Evolutionary conservation across 257 asterid species (phyloP).

Genomic region (Mitragyna speciosa): DNA sequence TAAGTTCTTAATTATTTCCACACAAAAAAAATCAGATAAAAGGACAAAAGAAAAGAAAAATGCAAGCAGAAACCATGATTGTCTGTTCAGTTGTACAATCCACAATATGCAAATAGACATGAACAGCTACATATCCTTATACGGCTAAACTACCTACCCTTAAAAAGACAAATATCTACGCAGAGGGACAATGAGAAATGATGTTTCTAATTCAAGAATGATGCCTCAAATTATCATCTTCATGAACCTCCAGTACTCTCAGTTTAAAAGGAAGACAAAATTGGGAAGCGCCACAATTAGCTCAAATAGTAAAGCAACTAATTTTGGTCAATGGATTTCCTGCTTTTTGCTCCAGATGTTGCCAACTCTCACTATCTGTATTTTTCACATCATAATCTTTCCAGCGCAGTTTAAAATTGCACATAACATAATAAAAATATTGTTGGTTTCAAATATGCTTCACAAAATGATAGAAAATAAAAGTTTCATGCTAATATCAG

Average conservation of each 20-base stretch:
- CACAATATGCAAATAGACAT: not conserved
- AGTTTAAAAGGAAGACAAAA: not conserved
- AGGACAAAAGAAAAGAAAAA: not conserved
- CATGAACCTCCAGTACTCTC: not conserved
- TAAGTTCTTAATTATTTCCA: not conserved
- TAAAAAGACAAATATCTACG: not conserved
- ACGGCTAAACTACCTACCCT: not conserved
- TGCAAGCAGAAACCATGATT: not conserved
- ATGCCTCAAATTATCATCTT: not conserved
- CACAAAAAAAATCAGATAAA: not conserved
- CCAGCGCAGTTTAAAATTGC: not conserved
- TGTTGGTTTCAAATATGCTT: not conserved
- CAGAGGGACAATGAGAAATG: not conserved
- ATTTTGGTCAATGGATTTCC: not conserved
- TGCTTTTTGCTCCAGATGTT: not conserved
- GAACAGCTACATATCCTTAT: not conserved
- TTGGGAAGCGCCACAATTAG: not conserved
- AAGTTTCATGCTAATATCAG: not conserved
- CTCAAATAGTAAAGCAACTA: not conserved
- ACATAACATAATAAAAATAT: not conserved
- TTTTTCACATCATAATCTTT: not conserved
- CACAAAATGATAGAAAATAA: not conserved
- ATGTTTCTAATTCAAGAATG: not conserved
- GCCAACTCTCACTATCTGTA: not conserved
- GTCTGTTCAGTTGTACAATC: not conserved